These are phyloP conservation scores for Colletotrichum acutatum DNA, from an alignment of 2,329 filamentous ascomycete genomes.

Conservation along the genomic window DNA sequence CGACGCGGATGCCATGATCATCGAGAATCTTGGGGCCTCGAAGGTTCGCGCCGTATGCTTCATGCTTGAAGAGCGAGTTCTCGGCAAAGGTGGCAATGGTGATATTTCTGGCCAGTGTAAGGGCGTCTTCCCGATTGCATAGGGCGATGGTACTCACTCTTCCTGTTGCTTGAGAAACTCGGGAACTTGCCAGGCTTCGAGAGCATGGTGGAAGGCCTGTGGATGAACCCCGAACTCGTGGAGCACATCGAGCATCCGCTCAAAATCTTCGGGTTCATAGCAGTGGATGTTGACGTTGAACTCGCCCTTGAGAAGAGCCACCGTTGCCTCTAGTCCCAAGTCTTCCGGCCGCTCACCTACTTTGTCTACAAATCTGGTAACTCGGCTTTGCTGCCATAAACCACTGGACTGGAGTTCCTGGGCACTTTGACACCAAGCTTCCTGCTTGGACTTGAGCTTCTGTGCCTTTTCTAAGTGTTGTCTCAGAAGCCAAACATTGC, in stretches of 20 bases:
- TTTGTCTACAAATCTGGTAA: neutral
- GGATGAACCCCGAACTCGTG: slow-evolving; percentile 54
- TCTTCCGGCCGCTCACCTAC: slow-evolving; percentile 43
- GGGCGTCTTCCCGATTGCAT: neutral
- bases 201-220: slow-evolving; percentile 53
- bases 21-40: slow-evolving; percentile 51
- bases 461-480: slow-evolving; percentile 49
- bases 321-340: slow-evolving; percentile 51
- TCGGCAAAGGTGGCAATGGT: slow-evolving; percentile 56
- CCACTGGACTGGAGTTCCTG: neutral
- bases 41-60: slow-evolving; percentile 53
- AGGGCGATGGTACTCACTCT: slow-evolving; percentile 30
- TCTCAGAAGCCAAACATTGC: slow-evolving; percentile 50
- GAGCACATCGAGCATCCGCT: slow-evolving; percentile 53
- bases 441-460: slow-evolving; percentile 48
- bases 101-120: slow-evolving; percentile 42
- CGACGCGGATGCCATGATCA: slow-evolving; percentile 51
- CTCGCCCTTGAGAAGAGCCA: slow-evolving; percentile 52
- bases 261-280: slow-evolving; percentile 55
- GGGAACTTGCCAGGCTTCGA: slow-evolving; percentile 52
- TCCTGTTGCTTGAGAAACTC: slow-evolving; percentile 49
- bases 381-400: neutral
- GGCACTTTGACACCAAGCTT: slow-evolving; percentile 38
- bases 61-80: slow-evolving; percentile 52
- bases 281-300: slow-evolving; percentile 56